Base-by-base conservation (phyloP, 345 rosid species). In the Draba incana region DNA sequence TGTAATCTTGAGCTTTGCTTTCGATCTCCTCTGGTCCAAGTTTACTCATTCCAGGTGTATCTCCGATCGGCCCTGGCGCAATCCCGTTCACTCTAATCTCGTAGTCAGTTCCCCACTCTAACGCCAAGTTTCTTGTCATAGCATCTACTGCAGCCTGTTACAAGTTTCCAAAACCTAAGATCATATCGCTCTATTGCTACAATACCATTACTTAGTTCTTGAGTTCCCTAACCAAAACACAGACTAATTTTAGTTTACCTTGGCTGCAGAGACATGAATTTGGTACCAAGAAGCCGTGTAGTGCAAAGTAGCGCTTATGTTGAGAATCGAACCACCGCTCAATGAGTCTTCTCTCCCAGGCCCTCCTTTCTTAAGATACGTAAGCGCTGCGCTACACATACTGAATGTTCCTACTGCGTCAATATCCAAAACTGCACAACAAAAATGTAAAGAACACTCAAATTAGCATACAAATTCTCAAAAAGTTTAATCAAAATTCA, bases 231-330 rank as follows among this genome's bases (percentile, higher is more conserved):
- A 44, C 31, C 45, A 8, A 35, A 35, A 35, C 39, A 0, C 9
- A 35, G 10, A 20, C 48, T 11, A 50, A 20, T 1, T 0, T 6
- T 6, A 63, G 69, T 3, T 49, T 49, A 87, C 93, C 96, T 89
- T 89, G 67, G 96, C 96, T 30, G 96, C 93, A 63, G 96, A 81
- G 3, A 89, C 96, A 63, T 85, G 96, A 15, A 87, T 84, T 70
- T 89, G 96, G 73, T 89, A 89, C 91, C 93, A 89, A 33, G 89
- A 35, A 67, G 96, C 93, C 11, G 88, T 83, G 60, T 87, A 87
- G 43, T 89, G 93, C 68, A 85, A 77, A 47, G 96, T 85, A 27
- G 96, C 96, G 57, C 93, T 89, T 12, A 89, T 87, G 76, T 89
- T 89, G 42, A 89, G 50, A 63, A 89, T 89, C 12, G 77, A 53